phyloP scores from a whole-genome alignment of 2,329 filamentous ascomycete species.

The Alternaria sp. region DNA sequence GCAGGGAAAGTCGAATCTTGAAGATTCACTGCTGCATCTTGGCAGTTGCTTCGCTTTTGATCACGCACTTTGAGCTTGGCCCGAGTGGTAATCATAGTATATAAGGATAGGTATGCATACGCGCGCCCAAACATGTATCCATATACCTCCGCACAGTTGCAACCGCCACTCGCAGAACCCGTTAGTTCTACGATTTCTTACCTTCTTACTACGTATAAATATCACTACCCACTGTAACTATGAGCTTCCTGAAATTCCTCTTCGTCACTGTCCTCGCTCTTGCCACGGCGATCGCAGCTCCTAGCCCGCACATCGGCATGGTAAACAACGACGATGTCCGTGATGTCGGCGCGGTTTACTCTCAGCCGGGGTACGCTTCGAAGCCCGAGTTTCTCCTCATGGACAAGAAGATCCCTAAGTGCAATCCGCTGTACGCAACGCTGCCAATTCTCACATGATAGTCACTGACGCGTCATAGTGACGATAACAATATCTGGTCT shows the following conservation, averaged over 20 bases:
- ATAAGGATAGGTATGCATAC: neutral
- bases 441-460: neutral
- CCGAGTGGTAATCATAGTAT: neutral
- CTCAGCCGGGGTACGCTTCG: constrained; percentile 19
- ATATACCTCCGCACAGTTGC: neutral
- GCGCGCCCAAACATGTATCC: neutral
- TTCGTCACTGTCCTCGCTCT: neutral
- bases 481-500: constrained; percentile 5
- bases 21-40: neutral
- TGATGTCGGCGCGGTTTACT: constrained; percentile 30
- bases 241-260: neutral
- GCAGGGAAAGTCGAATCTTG: neutral
- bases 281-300: neutral
- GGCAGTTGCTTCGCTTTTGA: neutral
- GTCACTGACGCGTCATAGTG: constrained; percentile 5
- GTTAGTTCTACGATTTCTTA: too few relatives aligned
- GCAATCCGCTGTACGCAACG: constrained; percentile 17
- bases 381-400: constrained; percentile 20
- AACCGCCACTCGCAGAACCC: too few relatives aligned
- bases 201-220: neutral
- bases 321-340: constrained; percentile 23
- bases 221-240: too few relatives aligned
- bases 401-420: constrained; percentile 17
- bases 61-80: neutral
- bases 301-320: constrained; percentile 32